Evolutionary conservation across 495 filamentous ascomycete genomes (phyloP).

Genomic region (Glarea lozoyensis): DNA sequence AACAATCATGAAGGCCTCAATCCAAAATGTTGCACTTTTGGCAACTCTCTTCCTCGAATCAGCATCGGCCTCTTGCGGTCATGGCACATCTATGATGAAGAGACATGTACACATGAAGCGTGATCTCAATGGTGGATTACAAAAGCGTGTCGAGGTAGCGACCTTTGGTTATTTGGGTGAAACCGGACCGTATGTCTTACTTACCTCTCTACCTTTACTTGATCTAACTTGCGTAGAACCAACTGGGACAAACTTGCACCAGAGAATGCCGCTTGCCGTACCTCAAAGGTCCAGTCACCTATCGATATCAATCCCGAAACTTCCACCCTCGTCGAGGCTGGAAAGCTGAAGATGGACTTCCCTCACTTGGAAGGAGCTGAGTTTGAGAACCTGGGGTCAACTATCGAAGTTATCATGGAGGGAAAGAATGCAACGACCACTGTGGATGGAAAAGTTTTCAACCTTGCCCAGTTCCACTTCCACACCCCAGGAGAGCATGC

Average conservation of each 20-base stretch:
- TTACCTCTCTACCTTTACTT: neutral
- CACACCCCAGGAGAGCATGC: slow-evolving; percentile 62
- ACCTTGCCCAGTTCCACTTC: slow-evolving; percentile 59
- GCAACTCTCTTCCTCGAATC: neutral
- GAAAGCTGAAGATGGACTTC: slow-evolving; percentile 11
- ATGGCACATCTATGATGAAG: slow-evolving; percentile 4
- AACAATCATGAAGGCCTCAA: slow-evolving; percentile 8
- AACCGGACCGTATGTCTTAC: slow-evolving; percentile 14
- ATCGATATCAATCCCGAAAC: slow-evolving; percentile 22
- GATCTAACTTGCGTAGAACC: slow-evolving; percentile 4
- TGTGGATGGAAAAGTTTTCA: slow-evolving; percentile 25
- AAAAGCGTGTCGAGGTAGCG: slow-evolving; percentile 18
- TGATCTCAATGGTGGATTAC: neutral
- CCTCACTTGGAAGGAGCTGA: slow-evolving; percentile 18
- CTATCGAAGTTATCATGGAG: slow-evolving; percentile 25
- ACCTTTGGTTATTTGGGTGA: slow-evolving; percentile 24
- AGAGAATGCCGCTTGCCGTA: slow-evolving; percentile 21
- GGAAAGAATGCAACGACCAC: slow-evolving; percentile 14
- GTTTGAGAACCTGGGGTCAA: slow-evolving; percentile 28
- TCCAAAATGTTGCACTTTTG: neutral
- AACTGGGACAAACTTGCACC: slow-evolving; percentile 22
- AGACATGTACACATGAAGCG: slow-evolving; percentile 2
- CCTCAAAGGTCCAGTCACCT: slow-evolving; percentile 21
- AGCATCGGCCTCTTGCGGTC: slow-evolving; percentile 6
- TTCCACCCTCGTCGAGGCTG: slow-evolving; percentile 5